These are phyloP conservation scores for Amaranthus hypochondriacus DNA, from an alignment of 148 eudicot species.

Conservation along the genomic window DNA sequence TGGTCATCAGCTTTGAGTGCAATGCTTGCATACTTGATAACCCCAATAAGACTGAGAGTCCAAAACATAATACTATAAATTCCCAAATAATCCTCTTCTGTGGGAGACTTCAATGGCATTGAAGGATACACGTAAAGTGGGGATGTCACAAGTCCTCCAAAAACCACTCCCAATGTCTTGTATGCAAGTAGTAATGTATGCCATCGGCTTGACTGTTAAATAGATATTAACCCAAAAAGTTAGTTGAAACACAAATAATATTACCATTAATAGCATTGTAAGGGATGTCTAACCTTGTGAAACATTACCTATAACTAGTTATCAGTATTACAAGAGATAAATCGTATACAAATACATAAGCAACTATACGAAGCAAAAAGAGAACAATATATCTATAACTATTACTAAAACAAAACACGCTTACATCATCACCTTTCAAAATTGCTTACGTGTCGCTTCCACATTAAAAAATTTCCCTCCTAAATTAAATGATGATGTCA, in stretches of 20 bases:
- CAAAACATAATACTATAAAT: conserved; percentile 64
- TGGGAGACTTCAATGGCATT: conserved; percentile 51
- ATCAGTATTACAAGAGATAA: too few relatives aligned
- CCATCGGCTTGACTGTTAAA: conserved; percentile 27
- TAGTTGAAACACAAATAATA: neutral
- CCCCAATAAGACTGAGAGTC: conserved; percentile 65
- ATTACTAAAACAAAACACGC: too few relatives aligned
- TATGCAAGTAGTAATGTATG: conserved; percentile 43
- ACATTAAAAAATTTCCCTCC: too few relatives aligned
- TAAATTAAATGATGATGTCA: too few relatives aligned
- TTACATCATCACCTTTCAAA: too few relatives aligned
- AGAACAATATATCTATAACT: too few relatives aligned
- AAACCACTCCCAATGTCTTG: conserved; percentile 60
- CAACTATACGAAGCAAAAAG: too few relatives aligned
- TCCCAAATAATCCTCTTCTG: conserved; percentile 61
- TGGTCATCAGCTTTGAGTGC: conserved; percentile 69
- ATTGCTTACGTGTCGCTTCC: too few relatives aligned
- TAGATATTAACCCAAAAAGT: neutral
- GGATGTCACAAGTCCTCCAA: conserved; percentile 65
- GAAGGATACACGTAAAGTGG: conserved; percentile 70
- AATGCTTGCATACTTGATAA: conserved; percentile 52
- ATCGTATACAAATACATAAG: too few relatives aligned
- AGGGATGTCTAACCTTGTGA: too few relatives aligned
- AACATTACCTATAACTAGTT: too few relatives aligned
- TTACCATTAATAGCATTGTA: too few relatives aligned